Base-by-base conservation (phyloP, 1,284 basidiomycete genomes). In the Dichomitus squalens region DNA sequence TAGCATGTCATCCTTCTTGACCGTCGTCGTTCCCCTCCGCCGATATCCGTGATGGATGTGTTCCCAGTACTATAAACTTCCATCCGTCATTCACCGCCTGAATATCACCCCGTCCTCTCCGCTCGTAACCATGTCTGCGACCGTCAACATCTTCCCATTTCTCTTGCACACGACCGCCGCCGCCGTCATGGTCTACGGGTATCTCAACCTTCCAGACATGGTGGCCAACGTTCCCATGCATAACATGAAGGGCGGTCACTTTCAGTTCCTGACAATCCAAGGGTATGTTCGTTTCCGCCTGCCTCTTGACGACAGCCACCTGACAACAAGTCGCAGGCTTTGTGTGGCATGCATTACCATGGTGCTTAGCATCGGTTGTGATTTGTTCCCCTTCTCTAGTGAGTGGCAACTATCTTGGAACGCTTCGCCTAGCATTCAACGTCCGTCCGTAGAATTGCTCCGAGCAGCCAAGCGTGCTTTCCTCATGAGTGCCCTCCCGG, bases 251-350 rank as follows among this genome's bases (percentile, higher is more conserved):
- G 87, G 88, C 20, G 90, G 89, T 0, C 83, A 86, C 61, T 79
- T 80, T 47, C 86, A 87, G 68, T 93, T 83, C 67, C 72, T 94
- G 50, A 93, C 92, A 0, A 89, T 92, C 58, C 84, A 90, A 72
- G 88, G 88, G 90, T 88, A 29, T 5, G n/a, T 20, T 27, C 18
- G 46, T 11, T 25, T 31, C 0, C 7, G 43, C 43, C 33, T 7
- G n/a, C n/a, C 16, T 40, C 27, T 35, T n/a, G 20, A 7, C 25
- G 16, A 25, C 29, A 31, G 35, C 27, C 38, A 21, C 20, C 27
- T 14, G 21, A 29, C 8, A 51, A 41, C 12, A 44, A 20, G 16
- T 48, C 23, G 2, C 54, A 81, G 81, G 2, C 76, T 90, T n/a
- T 70, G 74, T 23, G 68, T 83, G 12, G 79, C 85, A 6, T 79